Conservation (phyloP, 2,329 filamentous ascomycete genomes). For the Talaromyces sp. region DNA sequence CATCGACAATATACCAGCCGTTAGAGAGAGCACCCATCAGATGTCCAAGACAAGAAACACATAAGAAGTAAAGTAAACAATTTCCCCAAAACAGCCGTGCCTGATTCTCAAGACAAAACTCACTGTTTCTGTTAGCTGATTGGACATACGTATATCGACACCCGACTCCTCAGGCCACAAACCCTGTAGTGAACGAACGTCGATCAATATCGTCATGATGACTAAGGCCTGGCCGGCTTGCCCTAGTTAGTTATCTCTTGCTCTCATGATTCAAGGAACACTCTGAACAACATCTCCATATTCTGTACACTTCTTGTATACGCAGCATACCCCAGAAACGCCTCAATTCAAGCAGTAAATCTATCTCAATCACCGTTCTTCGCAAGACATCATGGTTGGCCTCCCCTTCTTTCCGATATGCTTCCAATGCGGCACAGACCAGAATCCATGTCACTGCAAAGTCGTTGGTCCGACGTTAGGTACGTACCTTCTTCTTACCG, state of each 20-base stretch:
- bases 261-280: background rate
- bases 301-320: background rate
- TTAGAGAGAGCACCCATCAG: background rate
- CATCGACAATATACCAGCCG: too few species aligned
- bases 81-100: background rate
- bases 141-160: background rate
- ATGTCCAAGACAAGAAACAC: background rate
- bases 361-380: background rate
- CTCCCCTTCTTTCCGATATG: slow-evolving; percentile 51
- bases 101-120: background rate
- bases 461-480: slow-evolving; percentile 55
- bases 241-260: too few species aligned
- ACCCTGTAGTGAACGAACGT: background rate
- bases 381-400: slow-evolving; percentile 36
- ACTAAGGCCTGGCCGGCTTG: slow-evolving; percentile 4
- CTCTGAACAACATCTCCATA: background rate
- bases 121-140: too few species aligned
- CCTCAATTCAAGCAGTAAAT: background rate
- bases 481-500: slow-evolving; percentile 22
- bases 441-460: slow-evolving; percentile 57
- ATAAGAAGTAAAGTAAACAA: background rate
- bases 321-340: too few species aligned
- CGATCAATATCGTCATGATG: slow-evolving; percentile 19
- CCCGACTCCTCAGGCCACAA: background rate
- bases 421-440: slow-evolving; percentile 55